Conservation (phyloP, 2,329 filamentous ascomycete genomes). For the Ustilaginoidea virens region DNA sequence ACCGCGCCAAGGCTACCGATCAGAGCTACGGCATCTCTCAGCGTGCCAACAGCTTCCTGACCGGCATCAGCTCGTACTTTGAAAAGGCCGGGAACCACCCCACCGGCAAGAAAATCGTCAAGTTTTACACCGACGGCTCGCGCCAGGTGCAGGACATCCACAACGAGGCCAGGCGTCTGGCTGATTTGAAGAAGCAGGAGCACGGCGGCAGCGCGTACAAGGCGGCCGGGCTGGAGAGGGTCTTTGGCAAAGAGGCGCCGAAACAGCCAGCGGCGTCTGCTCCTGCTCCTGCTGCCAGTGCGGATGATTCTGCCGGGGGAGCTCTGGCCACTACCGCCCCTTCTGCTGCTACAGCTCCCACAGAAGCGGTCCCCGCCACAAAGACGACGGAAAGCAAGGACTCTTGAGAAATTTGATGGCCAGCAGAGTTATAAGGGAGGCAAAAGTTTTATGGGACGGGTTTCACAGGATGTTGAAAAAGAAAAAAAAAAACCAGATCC, state of each 20-base stretch:
- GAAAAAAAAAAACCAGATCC: no score
- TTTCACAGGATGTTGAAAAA: no score
- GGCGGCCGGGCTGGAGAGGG: slow-evolving; percentile 39
- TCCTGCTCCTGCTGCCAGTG: background rate
- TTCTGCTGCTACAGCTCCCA: slow-evolving; percentile 2
- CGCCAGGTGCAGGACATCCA: slow-evolving; percentile 93
- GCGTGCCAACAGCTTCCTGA: slow-evolving; percentile 48
- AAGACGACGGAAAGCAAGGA: slow-evolving; percentile 13
- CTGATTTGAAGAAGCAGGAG: slow-evolving; percentile 67
- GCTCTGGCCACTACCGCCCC: slow-evolving; percentile 3
- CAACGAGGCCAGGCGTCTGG: slow-evolving; percentile 73
- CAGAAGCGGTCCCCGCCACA: slow-evolving; percentile 8
- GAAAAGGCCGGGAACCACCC: slow-evolving; percentile 82
- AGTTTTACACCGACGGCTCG: slow-evolving; percentile 73
- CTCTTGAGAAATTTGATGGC: slow-evolving; percentile 1
- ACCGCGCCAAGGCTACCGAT: slow-evolving; percentile 74
- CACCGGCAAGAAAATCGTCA: slow-evolving; percentile 72
- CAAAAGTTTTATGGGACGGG: background rate
- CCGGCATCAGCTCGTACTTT: slow-evolving; percentile 73
- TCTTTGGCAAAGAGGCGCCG: slow-evolving; percentile 39
- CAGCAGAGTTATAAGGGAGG: background rate
- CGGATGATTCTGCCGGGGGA: slow-evolving; percentile 3
- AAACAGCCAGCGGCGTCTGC: slow-evolving; percentile 10
- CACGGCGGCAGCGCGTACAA: slow-evolving; percentile 43
- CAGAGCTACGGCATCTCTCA: slow-evolving; percentile 68